Conservation (phyloP, 768 basidiomycete genomes). For the Russula ochroleuca region DNA sequence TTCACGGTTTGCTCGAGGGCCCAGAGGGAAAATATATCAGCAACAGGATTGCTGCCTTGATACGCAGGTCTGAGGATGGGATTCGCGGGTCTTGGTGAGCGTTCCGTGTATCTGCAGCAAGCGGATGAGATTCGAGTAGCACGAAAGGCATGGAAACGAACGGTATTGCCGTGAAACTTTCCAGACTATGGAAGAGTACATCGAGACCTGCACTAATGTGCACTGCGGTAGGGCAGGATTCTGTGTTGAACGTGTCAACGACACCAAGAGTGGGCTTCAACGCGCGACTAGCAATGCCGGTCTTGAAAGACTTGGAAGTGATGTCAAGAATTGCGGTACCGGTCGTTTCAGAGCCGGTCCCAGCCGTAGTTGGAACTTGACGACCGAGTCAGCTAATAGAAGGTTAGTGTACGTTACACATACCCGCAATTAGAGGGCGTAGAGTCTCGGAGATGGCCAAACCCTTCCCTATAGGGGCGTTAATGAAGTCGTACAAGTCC, state of each 20-base stretch:
- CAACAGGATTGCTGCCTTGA: conserved; percentile 90
- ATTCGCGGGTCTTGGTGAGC: conserved; percentile 83
- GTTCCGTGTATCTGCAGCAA: conserved; percentile 71
- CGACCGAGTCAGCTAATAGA: not conserved
- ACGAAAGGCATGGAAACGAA: conserved; percentile 37
- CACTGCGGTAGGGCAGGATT: conserved; percentile 84
- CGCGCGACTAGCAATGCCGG: conserved; percentile 90
- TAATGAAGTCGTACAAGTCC: conserved; percentile 94
- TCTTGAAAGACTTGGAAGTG: conserved; percentile 90
- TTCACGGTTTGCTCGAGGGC: conserved; percentile 85
- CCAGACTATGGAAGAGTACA: conserved; percentile 93
- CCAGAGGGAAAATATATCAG: conserved; percentile 95
- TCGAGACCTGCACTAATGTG: conserved; percentile 95
- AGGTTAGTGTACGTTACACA: conserved; percentile 22
- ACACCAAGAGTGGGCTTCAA: conserved; percentile 81
- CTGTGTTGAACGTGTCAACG: conserved; percentile 87
- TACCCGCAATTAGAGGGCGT: conserved; percentile 79
- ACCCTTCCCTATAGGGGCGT: conserved; percentile 93
- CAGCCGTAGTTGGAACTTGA: conserved; percentile 66
- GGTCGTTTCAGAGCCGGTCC: conserved; percentile 93
- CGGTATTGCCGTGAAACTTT: conserved; percentile 93
- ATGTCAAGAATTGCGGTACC: conserved; percentile 94
- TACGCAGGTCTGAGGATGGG: conserved; percentile 90
- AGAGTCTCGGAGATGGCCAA: conserved; percentile 71
- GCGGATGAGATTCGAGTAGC: conserved; percentile 10